Conservation (phyloP, 176 grass and related monocot genomes). For the Tillandsia leiboldiana region DNA sequence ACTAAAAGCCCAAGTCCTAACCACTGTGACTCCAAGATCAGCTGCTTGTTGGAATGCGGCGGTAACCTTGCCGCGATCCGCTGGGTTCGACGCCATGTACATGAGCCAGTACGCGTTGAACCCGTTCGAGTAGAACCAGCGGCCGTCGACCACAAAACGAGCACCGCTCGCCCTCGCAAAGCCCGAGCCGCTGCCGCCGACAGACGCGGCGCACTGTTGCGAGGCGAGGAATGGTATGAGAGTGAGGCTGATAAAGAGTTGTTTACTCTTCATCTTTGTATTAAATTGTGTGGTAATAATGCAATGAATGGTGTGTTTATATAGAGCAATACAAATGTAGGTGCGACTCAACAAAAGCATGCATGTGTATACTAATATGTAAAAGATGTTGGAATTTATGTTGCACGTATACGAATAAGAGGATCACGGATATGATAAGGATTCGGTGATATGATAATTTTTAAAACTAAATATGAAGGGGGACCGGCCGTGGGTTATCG, state of each 20-base stretch:
- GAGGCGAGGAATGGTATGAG: slow-evolving; percentile 12
- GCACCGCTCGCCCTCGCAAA: slow-evolving; percentile 47
- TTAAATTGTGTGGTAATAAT: too few species aligned
- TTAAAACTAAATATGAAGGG: too few species aligned
- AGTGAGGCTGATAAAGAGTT: slow-evolving; percentile 8
- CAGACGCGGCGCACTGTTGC: slow-evolving; percentile 2
- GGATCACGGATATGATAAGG: too few species aligned
- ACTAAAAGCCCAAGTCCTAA: slow-evolving; percentile 80
- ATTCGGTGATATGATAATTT: too few species aligned
- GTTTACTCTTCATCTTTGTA: slow-evolving; percentile 25
- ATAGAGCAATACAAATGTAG: slow-evolving; percentile 8
- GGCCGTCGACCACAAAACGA: slow-evolving; percentile 35
- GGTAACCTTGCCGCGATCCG: slow-evolving; percentile 41
- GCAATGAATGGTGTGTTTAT: background rate
- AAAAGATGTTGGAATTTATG: background rate
- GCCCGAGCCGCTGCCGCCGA: background rate
- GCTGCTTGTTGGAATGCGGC: slow-evolving; percentile 35
- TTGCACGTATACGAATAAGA: too few species aligned
- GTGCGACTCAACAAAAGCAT: slow-evolving; percentile 4
- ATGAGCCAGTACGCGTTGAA: slow-evolving; percentile 89
- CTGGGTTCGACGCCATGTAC: slow-evolving; percentile 48
- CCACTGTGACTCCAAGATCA: slow-evolving; percentile 31
- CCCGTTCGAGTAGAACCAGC: slow-evolving; percentile 45
- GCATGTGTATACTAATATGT: background rate
- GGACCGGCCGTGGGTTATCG: too few species aligned